A percentile compares a stretch with the other conserved stretches of the same genome.
Conservation (phyloP, 495 filamentous ascomycete genomes). For the Aspergillus heteromorphus region DNA sequence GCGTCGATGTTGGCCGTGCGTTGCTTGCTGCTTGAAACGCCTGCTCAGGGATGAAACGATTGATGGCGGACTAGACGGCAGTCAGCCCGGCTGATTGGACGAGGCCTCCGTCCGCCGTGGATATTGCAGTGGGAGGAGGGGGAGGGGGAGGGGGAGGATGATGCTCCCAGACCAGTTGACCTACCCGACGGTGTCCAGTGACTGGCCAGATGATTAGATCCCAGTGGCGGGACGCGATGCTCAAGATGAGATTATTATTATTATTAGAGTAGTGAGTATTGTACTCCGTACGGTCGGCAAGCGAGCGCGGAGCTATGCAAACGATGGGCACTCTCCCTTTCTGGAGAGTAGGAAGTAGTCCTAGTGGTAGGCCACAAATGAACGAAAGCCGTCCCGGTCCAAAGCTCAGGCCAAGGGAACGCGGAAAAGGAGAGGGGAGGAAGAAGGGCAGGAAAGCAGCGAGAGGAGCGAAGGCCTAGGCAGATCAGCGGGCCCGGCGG, state of each 20-base stretch:
- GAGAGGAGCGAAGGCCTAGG: slow-evolving; percentile 2
- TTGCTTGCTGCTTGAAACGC: slow-evolving; percentile 27
- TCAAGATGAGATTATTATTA: too few species aligned
- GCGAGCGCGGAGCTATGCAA: too few species aligned
- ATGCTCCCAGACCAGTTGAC: background rate
- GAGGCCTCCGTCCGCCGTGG: background rate
- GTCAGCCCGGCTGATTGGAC: background rate
- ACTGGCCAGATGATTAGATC: too few species aligned
- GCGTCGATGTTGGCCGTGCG: background rate
- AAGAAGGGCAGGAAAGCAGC: slow-evolving; percentile 2
- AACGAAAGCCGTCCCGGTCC: background rate
- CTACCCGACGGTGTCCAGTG: background rate
- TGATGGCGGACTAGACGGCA: slow-evolving; percentile 9
- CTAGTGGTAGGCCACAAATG: background rate
- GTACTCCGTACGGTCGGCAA: too few species aligned
- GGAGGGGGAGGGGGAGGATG: background rate
- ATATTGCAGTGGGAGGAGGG: background rate
- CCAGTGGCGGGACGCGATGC: too few species aligned
- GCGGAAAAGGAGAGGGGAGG: slow-evolving; percentile 1
- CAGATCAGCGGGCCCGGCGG: background rate
- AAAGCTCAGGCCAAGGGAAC: background rate
- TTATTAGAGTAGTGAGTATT: too few species aligned
- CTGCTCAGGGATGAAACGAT: slow-evolving; percentile 31
- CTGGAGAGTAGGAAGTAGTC: too few species aligned
- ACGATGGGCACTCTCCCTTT: too few species aligned